Evolutionary conservation across 139 green algal genomes (phyloP), one percentile per base, ranked within the genome.

Genomic region (Pleodorina starrii): DNA sequence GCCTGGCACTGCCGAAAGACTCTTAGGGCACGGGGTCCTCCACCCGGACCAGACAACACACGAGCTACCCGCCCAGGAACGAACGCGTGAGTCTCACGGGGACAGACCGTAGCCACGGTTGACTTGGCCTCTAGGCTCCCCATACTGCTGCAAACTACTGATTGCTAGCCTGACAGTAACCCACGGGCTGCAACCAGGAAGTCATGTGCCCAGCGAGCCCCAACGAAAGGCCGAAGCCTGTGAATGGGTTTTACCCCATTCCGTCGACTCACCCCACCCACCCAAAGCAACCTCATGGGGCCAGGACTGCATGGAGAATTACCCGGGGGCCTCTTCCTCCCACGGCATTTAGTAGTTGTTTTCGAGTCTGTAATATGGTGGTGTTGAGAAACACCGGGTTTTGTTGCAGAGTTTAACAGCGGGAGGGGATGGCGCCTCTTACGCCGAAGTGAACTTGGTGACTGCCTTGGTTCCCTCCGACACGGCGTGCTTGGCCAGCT

Each of bases 401-500:
- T 60, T 12, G 54, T 66, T 5, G 25, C 54, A 32, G 25, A 25
- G 25, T 17, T 14, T 60, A 12, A 12, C 29, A 66, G 6, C 9
- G 25, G 9, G 29, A 9, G 54, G 29, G 54, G 14, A 60, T n/a
- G n/a, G n/a, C n/a, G 54, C 2, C 54, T 2, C 2, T 66, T 66
- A 66, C 25, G 54, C 72, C 27, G 92, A 95, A 71, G 96, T 98
- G 93, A 96, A 98, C 94, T 98, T 98, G 90, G 96, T 98, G 35
- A 98, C 96, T 44, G 96, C 96, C 96, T 98, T 98, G 93, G 96
- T 98, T 87, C 96, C 96, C 93, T 96, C 95, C 63, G 90, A 94
- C 83, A 95, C 92, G 90, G 96, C 96, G 92, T 98, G 96, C 95
- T 98, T 98, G 91, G 96, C 96, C 86, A 98, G 94, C 94, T 98